Evolutionary conservation across 768 basidiomycete species (phyloP), one percentile per base, ranked within the genome.

Genomic region (Xerocomellus dryophilus): DNA sequence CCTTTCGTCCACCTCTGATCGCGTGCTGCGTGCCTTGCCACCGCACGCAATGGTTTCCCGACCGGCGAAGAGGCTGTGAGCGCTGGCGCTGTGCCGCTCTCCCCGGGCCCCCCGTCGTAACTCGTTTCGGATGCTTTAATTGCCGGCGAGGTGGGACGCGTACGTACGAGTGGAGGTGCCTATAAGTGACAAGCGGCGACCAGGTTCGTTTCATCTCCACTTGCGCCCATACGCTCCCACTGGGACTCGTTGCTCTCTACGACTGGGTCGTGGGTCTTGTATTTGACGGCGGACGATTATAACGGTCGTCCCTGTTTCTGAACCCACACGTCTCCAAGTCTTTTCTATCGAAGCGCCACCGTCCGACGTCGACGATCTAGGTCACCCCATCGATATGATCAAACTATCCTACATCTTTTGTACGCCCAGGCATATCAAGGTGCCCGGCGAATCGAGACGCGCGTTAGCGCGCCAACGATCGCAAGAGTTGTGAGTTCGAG

Each of bases 331-430:
- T n/a, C n/a, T n/a, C n/a, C n/a, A n/a, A n/a, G n/a, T n/a, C n/a
- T n/a, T n/a, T n/a, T n/a, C n/a, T n/a, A n/a, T n/a, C n/a, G n/a
- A n/a, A n/a, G n/a, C n/a, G n/a, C n/a, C n/a, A n/a, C n/a, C n/a
- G n/a, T n/a, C n/a, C n/a, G n/a, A n/a, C 23, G 29, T 29, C 27
- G 34, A 34, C 34, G 34, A 34, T 34, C 34, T 34, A 12, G 38
- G 17, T 39, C 18, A 7, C 9, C 21, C 49, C 23, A 25, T 25
- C 23, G 23, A 25, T 5, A 68, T 67, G 66, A 73, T 81, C 73
- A 77, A 75, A 55, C 56, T 81, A 17, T 80, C 81, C 38, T 74
- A 82, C 64, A 72, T 83, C 58, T 69, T 82, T 66, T 73, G 80
- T 62, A 78, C 80, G 21, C 81, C 81, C 40, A 73, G 71, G 57